Base-by-base conservation (phyloP, 2,329 filamentous ascomycete genomes). In the Thelonectria rubi region DNA sequence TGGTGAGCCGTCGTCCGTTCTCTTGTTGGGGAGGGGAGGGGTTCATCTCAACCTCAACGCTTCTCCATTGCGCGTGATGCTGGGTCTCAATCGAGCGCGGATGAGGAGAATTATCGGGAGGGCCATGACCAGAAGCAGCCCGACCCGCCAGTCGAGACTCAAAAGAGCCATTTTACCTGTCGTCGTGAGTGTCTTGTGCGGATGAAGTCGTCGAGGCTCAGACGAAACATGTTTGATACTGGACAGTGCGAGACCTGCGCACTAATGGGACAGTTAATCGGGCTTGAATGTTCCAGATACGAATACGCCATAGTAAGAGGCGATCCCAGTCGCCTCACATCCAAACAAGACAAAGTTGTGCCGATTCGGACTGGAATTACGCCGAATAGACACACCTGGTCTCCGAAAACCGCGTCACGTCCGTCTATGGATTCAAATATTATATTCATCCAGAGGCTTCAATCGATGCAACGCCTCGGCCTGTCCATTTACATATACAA, bases 41-140 rank as follows among this genome's bases (percentile, higher is more conserved):
- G 20, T 26, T 45, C 5, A 45, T 4, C 12, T 24, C 5, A 20
- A 71, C 69, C 65, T 60, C 5, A 70, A 63, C 50, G 53, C 17
- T 10, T 49, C 42, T 34, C 69, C 69, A 63, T 69, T 58, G 30
- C 64, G 64, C 11, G 64, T 69, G 34, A 69, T 72, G 42, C 47
- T 63, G 4, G 49, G 48, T 8, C 34, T 20, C 9, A 6, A 63
- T 32, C 46, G 60, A 14, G 61, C 50, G 20, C 57, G 40, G 8
- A 67, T 24, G 7, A 57, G 54, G 1, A 68, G 26, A 0, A 60
- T 7, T 9, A 59, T 5, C 1, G 21, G 24, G 0, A 26, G 8
- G 1, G 32, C 42, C 0, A 8, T 18, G 15, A 37, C 20, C 1
- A 63, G 1, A 8, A 69, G 14, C 8, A 63, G 1, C 10, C 18